Percentiles rank a stretch among this genome's conserved stretches.
These are phyloP conservation scores for Termitomyces sp. DNA, from an alignment of 768 basidiomycete genomes.

Conservation along the genomic window DNA sequence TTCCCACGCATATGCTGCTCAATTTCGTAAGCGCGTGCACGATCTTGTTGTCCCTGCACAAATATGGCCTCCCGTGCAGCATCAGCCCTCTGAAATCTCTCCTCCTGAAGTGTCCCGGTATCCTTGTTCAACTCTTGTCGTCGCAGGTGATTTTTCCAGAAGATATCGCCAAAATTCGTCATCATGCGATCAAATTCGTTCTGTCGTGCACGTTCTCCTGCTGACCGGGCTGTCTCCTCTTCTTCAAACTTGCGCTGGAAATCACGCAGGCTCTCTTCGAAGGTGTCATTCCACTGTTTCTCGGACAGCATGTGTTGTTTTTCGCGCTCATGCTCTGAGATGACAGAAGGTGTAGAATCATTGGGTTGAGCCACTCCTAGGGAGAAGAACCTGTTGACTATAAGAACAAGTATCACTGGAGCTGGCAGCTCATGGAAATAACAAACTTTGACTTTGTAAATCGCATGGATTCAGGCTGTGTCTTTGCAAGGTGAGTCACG, in stretches of 20 bases:
- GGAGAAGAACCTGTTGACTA: background rate
- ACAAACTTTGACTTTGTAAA: background rate
- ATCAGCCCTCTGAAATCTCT: background rate
- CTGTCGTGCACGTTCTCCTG: background rate
- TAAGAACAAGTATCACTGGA: background rate
- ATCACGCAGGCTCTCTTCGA: background rate
- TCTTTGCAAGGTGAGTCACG: too few species aligned
- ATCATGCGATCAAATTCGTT: background rate
- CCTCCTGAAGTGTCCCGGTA: background rate
- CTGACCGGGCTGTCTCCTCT: background rate
- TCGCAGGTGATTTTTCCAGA: background rate
- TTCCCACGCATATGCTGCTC: background rate
- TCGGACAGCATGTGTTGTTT: background rate
- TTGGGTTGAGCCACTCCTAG: background rate
- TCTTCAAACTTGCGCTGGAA: background rate
- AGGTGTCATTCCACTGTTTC: background rate
- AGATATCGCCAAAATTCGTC: background rate
- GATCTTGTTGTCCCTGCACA: background rate
- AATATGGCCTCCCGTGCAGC: background rate
- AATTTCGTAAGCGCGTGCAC: background rate
- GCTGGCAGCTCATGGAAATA: background rate
- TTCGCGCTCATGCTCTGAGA: background rate
- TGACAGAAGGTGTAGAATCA: too few species aligned
- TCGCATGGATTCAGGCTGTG: background rate
- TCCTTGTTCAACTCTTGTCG: background rate